Conservation (phyloP, 2,329 filamentous ascomycete genomes). For the Pseudohalonectria lignicola region DNA sequence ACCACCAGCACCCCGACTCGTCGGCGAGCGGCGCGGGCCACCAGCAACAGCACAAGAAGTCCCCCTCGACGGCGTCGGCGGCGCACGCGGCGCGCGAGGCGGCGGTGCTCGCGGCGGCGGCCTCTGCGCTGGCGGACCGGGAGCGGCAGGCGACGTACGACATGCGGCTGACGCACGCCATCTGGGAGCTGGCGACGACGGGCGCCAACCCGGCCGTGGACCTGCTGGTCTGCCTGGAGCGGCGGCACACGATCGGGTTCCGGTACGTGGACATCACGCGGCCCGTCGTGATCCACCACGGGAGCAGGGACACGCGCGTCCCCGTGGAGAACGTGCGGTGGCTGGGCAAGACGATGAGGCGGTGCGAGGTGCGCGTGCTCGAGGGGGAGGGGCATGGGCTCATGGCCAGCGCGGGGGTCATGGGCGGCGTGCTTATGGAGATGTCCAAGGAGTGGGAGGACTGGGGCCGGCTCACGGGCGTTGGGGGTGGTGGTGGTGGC, state of each 20-base stretch:
- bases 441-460: constrained; percentile 92
- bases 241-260: constrained; percentile 86
- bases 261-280: constrained; percentile 93
- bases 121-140: constrained; percentile 53
- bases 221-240: constrained; percentile 82
- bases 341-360: constrained; percentile 87
- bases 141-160: constrained; percentile 72
- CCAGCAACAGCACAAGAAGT: constrained; percentile 15
- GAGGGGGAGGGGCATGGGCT: constrained; percentile 89
- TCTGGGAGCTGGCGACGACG: constrained; percentile 86
- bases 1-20: constrained; percentile 4
- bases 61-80: constrained; percentile 9
- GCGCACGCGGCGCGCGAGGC: constrained; percentile 12
- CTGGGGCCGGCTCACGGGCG: constrained; percentile 54
- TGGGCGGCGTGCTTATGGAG: constrained; percentile 90
- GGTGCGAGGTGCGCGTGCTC: constrained; percentile 83
- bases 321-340: constrained; percentile 92
- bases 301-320: constrained; percentile 79
- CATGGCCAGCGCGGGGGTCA: constrained; percentile 89
- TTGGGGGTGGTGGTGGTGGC: not conserved
- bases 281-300: constrained; percentile 88
- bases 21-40: constrained; percentile 7
- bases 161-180: constrained; percentile 75
- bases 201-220: constrained; percentile 92
- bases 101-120: constrained; percentile 38